These are phyloP conservation scores for Parietaria judaica DNA, from an alignment of 306 rosid species.

Conservation along the genomic window DNA sequence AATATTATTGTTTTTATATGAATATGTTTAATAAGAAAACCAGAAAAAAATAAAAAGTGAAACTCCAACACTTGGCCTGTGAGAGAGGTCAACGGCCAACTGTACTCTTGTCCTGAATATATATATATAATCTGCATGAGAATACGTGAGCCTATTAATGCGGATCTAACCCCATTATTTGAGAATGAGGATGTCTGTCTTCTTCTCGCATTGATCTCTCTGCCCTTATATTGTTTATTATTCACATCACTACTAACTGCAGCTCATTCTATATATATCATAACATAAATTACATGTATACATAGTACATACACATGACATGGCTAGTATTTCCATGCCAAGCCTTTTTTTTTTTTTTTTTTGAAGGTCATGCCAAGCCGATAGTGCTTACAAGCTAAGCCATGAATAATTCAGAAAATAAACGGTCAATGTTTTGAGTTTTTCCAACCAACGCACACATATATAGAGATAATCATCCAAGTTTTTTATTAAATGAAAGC, in stretches of 20 bases:
- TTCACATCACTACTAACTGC: background rate
- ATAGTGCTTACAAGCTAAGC: too few relatives aligned
- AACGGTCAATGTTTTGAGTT: too few relatives aligned
- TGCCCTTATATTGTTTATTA: conserved; percentile 2
- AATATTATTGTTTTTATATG: background rate
- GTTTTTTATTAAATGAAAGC: too few relatives aligned
- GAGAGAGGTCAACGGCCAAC: conserved; percentile 47
- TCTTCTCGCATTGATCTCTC: conserved; percentile 17
- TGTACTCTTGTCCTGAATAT: conserved; percentile 17
- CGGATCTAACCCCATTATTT: conserved; percentile 58
- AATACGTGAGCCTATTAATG: conserved; percentile 50
- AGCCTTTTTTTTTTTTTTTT: too few relatives aligned
- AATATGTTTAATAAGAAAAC: background rate
- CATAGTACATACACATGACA: background rate
- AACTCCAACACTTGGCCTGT: conserved; percentile 29
- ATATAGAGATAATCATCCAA: too few relatives aligned
- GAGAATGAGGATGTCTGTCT: conserved; percentile 79
- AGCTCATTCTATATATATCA: background rate
- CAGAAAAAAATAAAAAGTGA: background rate
- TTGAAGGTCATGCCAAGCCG: too few relatives aligned
- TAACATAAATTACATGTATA: background rate
- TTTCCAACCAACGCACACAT: too few relatives aligned
- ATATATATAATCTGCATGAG: conserved; percentile 32
- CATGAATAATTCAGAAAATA: too few relatives aligned
- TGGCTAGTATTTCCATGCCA: too few relatives aligned